Base-by-base conservation (phyloP, 805 yeast species). In the Torulaspora gathmanii region DNA sequence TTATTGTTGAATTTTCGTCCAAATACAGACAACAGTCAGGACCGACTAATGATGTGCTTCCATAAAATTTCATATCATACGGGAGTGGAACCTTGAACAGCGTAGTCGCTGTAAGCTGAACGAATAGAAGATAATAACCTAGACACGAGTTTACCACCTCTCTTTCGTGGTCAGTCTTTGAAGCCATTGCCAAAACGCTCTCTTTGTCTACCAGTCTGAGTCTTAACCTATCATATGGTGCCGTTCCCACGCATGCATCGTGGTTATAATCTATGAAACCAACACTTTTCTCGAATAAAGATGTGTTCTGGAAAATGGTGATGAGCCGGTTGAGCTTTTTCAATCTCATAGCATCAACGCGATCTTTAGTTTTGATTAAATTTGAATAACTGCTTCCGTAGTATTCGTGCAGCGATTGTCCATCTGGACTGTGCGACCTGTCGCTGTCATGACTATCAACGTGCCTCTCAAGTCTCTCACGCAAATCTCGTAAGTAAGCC, bases 41-140 rank as follows among this genome's bases (percentile, higher is more conserved):
- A 7, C 60, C 52, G 10, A 61, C 44, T 9, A 57, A 29, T 1
- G 64, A 60, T 3, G 58, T 56, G 39, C 64, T 61, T 3, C 67
- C 66, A 40, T 49, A 52, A 37, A 51, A 63, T 30, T 47, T 44
- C 27, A 61, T 44, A 7, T 31, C 34, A 42, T 58, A 51, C 6
- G 66, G 64, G 17, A 63, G 38, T 5, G 56, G 51, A 5, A 59
- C 42, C 13, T 45, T 36, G 26, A 45, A 50, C 7, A 61, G 49
- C 13, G 45, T 47, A 1, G 43, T 40, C 1, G 65, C 52, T n/a
- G 57, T 37, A 16, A 60, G 23, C 10, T 52, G 33, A n/a, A 59
- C 37, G 31, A 61, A 45, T 12, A 63, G 37, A n/a, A 53, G 33
- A 42, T 59, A 61, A 36, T 60, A 57, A 3, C 69, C 69, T 12